Evolutionary conservation across 202 grass and related monocot species (phyloP).

Genomic region (Schoenoplectus tabernaemontani): DNA sequence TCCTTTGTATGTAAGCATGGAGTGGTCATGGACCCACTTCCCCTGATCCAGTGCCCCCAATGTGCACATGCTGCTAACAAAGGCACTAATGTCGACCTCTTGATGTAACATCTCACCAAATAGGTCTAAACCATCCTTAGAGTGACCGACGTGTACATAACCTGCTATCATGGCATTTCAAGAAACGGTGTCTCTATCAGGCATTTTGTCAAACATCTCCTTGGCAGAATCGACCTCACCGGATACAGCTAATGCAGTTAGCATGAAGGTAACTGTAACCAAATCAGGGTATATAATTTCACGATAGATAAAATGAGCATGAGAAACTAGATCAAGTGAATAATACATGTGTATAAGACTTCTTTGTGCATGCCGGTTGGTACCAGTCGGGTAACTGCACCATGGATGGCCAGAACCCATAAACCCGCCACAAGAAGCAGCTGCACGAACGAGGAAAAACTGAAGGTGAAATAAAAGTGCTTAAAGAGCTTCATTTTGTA

Average conservation of each 20-base stretch:
- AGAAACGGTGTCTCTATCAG: conserved; percentile 38
- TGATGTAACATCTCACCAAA: conserved; percentile 49
- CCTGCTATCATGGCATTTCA: conserved; percentile 79
- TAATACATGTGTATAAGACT: conserved; percentile 64
- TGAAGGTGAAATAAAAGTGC: conserved; percentile 72
- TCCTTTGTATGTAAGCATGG: conserved; percentile 9
- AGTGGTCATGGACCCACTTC: conserved; percentile 38
- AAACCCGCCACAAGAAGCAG: neutral
- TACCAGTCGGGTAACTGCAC: conserved; percentile 33
- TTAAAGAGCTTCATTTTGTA: too few relatives aligned
- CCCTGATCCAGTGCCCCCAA: conserved; percentile 53
- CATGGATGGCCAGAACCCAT: conserved; percentile 35
- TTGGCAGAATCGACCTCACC: conserved; percentile 45
- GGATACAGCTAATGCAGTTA: conserved; percentile 11
- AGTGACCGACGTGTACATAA: conserved; percentile 40
- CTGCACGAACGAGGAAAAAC: conserved; percentile 52
- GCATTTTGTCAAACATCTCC: conserved; percentile 51
- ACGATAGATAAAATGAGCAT: conserved; percentile 28
- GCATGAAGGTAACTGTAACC: conserved; percentile 51
- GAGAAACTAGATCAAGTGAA: conserved; percentile 25
- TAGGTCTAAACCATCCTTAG: conserved; percentile 41
- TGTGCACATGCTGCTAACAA: conserved; percentile 59
- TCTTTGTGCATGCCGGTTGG: conserved; percentile 51
- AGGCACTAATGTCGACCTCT: conserved; percentile 51
- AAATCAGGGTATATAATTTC: conserved; percentile 44